Base-by-base conservation (phyloP, 768 basidiomycete species). In the Mycena filopes region DNA sequence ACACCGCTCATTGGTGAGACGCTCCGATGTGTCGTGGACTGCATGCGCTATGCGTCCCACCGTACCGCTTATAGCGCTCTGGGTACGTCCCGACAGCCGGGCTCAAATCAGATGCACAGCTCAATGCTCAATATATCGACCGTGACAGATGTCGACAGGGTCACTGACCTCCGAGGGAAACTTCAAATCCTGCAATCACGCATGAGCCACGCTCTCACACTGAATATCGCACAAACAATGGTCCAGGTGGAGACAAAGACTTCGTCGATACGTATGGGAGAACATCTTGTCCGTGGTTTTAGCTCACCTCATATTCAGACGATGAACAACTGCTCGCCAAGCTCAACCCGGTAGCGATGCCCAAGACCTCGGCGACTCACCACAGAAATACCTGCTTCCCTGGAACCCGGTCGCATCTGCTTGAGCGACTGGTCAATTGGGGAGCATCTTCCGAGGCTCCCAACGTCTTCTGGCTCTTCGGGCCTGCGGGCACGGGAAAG, bases 401-500 rank as follows among this genome's bases (percentile, higher is more conserved):
- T 20, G 55, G 55, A 6, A 55, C 55, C 2, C 55, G 55, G 6
- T 26, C 40, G 3, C 7, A 28, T 20, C 16, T 55, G 28, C 42
- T 45, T 26, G 13, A 25, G 12, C 8, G 43, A 21, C 13, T 55
- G 28, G 18, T 28, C 5, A 16, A 26, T 21, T 55, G 55, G 55
- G 55, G 21, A 13, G 40, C 26, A 18, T 15, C 31, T 11, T 18
- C 28, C 55, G 10, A 18, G 15, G 25, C 51, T 15, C 41, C 41
- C 4, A 55, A 26, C 28, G 28, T 55, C 23, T 29, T 55, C 40
- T 55, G 55, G 55, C 16, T 55, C 9, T 31, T 6, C n/a, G 55
- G 41, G 18, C 40, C 18, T 7, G 55, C 55, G 12, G 40, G 55
- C 26, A 55, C 21, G 20, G 55, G 55, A n/a, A 55, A 55, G 42